phyloP scores from a whole-genome alignment of 176 grass and related monocot species.

The Zoysia japonica region DNA sequence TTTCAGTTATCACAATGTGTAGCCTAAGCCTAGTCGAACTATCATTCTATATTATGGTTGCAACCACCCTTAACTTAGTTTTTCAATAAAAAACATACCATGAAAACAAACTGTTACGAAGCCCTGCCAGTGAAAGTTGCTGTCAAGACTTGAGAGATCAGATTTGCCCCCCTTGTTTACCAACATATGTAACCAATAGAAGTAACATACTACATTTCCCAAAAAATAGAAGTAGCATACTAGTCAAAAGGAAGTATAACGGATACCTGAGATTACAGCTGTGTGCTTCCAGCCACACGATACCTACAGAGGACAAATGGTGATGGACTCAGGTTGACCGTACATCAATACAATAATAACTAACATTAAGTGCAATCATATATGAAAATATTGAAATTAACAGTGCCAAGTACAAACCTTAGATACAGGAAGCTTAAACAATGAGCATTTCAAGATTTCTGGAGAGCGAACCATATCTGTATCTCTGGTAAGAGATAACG shows the following conservation, averaged over 20 bases:
- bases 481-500: slow-evolving; percentile 49
- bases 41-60: neutral
- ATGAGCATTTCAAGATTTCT: slow-evolving; percentile 64
- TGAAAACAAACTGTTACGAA: slow-evolving; percentile 21
- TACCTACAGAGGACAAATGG: slow-evolving; percentile 55
- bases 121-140: neutral
- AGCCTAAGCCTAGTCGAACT: slow-evolving; percentile 1
- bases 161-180: neutral
- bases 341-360: slow-evolving; percentile 38
- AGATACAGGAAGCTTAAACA: slow-evolving; percentile 71
- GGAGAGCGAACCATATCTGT: slow-evolving; percentile 68
- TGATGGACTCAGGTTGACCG: slow-evolving; percentile 23
- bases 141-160: neutral
- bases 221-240: slow-evolving; percentile 10
- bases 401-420: slow-evolving; percentile 51
- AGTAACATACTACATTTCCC: neutral
- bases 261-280: slow-evolving; percentile 85
- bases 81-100: slow-evolving; percentile 7
- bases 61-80: neutral
- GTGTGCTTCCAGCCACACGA: slow-evolving; percentile 99
- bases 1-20: too few relatives aligned
- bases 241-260: neutral
- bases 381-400: slow-evolving; percentile 18
- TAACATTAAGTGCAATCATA: slow-evolving; percentile 30
- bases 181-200: slow-evolving; percentile 14